Evolutionary conservation across 306 rosid species (phyloP), one percentile per base, ranked within the genome.

Genomic region (Canavalia gladiata): DNA sequence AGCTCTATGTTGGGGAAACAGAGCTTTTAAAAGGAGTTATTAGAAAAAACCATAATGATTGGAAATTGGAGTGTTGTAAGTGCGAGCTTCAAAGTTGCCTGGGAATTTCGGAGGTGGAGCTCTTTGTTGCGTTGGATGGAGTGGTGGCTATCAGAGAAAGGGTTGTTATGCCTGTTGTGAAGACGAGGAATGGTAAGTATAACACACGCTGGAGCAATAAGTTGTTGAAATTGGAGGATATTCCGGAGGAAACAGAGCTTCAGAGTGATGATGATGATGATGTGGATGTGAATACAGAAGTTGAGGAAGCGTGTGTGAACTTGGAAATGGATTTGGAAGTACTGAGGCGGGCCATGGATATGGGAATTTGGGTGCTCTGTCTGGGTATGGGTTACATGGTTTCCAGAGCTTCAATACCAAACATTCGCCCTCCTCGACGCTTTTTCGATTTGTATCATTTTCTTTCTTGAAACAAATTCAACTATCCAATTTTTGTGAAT

Each of bases 251-350:
- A 64, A 18, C 39, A 6, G 4, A 58, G 25, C 33, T 5, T 12
- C 6, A 10, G 9, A 5, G 7, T 57, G 39, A 57, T 29, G 7
- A 29, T 30, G 2, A 50, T 39, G 25, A 1, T 10, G 12, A 11
- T 2, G 67, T 0, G 33, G 33, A 0, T n/a, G 28, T 8, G 3
- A 10, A 41, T 74, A 30, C 37, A 6, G 50, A 75, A 51, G 3
- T 76, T 57, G 51, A 82, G 69, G 82, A 82, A 69, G 82, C 73
- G 0, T 2, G 31, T 8, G 18, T 8, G 2, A 55, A 54, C 13
- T 76, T 83, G 78, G 86, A 83, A 34, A 76, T 28, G 74, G 78
- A 83, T 69, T 76, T 83, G 68, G 54, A 83, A 62, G n/a, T 76
- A 1, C 46, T 83, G 1, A 59, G 74, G 25, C 10, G 11, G 25